Evolutionary conservation across 1,284 basidiomycete genomes (phyloP).

Genomic region (Cystobasidium pallidum): DNA sequence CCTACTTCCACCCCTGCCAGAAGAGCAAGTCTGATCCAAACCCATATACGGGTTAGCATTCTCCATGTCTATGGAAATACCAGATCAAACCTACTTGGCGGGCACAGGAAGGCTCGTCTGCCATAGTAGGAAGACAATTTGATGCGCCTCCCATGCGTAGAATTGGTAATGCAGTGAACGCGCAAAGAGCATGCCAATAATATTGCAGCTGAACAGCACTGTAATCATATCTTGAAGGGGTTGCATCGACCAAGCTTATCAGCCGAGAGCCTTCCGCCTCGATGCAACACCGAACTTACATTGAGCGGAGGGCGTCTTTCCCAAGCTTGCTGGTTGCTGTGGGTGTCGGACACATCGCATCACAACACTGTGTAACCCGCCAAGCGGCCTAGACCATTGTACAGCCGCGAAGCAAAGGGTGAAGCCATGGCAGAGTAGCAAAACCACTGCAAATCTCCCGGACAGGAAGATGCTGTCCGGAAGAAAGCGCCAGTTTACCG

Average conservation of each 20-base stretch:
- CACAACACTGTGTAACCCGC: slow-evolving; percentile 66
- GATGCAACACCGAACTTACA: neutral
- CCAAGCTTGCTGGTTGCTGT: neutral
- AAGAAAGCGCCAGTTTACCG: slow-evolving; percentile 95
- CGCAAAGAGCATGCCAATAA: slow-evolving; percentile 88
- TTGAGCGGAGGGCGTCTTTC: neutral
- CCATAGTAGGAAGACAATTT: slow-evolving; percentile 83
- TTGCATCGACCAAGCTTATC: neutral
- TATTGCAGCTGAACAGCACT: slow-evolving; percentile 84
- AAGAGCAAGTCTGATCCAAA: slow-evolving; percentile 64
- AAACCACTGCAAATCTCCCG: slow-evolving; percentile 64
- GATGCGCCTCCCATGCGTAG: slow-evolving; percentile 95
- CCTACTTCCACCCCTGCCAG: slow-evolving; percentile 74
- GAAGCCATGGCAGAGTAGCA: slow-evolving; percentile 70
- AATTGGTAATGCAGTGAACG: slow-evolving; percentile 99
- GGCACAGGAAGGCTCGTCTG: slow-evolving; percentile 66
- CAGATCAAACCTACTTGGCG: slow-evolving; percentile 64
- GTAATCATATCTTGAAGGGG: slow-evolving; percentile 71
- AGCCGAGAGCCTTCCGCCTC: neutral
- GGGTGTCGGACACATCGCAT: slow-evolving; percentile 60
- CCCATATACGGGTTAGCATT: slow-evolving; percentile 11
- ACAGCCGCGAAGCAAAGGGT: slow-evolving; percentile 70
- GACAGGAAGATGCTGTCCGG: slow-evolving; percentile 74
- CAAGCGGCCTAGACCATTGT: slow-evolving; percentile 46
- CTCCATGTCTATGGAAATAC: neutral